Evolutionary conservation across 768 basidiomycete genomes (phyloP).

Genomic region (Strobilomyces confusus): DNA sequence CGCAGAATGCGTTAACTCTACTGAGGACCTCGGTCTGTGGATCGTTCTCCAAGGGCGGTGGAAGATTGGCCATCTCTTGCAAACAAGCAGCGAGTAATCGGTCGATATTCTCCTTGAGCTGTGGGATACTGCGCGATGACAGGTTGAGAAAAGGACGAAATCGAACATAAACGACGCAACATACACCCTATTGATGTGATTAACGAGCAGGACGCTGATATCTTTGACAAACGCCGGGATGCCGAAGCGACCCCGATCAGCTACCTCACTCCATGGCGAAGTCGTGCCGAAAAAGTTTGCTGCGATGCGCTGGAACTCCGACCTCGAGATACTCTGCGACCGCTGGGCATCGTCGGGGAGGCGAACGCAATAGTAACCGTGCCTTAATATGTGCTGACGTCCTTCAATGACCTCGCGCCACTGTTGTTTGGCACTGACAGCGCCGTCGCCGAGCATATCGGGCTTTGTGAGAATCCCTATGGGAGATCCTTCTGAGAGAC

Average conservation of each 20-base stretch:
- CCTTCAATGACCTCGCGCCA: slow-evolving; percentile 58
- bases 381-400: slow-evolving; percentile 40
- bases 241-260: slow-evolving; percentile 49
- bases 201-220: slow-evolving; percentile 49
- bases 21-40: slow-evolving; percentile 44
- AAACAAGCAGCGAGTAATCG: slow-evolving; percentile 35
- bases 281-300: slow-evolving; percentile 44
- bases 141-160: slow-evolving; percentile 1
- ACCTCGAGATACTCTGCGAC: slow-evolving; percentile 30
- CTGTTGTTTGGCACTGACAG: slow-evolving; percentile 33
- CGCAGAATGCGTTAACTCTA: slow-evolving; percentile 44
- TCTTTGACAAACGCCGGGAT: slow-evolving; percentile 47
- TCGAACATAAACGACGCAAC: slow-evolving; percentile 12
- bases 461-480: slow-evolving; percentile 70
- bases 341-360: slow-evolving; percentile 61
- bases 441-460: slow-evolving; percentile 47
- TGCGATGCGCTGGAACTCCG: slow-evolving; percentile 36
- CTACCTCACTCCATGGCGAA: slow-evolving; percentile 50
- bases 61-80: slow-evolving; percentile 37
- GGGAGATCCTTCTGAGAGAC: neutral
- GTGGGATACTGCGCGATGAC: slow-evolving; percentile 41
- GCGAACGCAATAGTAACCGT: slow-evolving; percentile 65
- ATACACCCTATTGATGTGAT: slow-evolving; percentile 51
- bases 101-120: slow-evolving; percentile 38
- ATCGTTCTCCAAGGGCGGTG: slow-evolving; percentile 35